These are phyloP conservation scores for Mucor mucedo DNA, from an alignment of 371 early-diverging fungal species.

Conservation along the genomic window DNA sequence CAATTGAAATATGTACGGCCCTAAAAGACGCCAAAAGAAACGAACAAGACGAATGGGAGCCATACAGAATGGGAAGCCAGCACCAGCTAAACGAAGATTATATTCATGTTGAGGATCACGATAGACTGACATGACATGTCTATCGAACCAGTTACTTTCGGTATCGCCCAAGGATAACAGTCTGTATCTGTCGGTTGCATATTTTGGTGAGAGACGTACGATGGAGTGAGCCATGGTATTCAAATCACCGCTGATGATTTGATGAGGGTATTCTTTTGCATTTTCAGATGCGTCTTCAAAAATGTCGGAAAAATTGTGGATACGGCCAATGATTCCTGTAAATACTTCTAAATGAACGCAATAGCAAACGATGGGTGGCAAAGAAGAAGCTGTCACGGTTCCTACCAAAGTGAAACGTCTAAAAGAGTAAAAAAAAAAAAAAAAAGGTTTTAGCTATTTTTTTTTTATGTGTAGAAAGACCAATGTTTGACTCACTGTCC, in stretches of 20 bases:
- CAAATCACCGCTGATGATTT: conserved; percentile 79
- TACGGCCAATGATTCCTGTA: conserved; percentile 72
- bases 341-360: conserved; percentile 84
- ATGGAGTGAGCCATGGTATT: conserved; percentile 86
- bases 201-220: conserved; percentile 71
- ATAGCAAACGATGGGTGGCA: conserved; percentile 62
- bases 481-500: conserved; percentile 47
- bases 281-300: conserved; percentile 60
- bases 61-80: conserved; percentile 37
- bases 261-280: conserved; percentile 56
- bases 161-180: conserved; percentile 65
- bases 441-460: neutral
- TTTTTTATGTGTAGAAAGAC: neutral
- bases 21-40: conserved; percentile 23
- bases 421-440: conserved; percentile 3
- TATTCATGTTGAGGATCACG: conserved; percentile 28
- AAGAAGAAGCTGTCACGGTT: conserved; percentile 48
- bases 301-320: conserved; percentile 72
- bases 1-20: conserved; percentile 17
- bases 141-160: conserved; percentile 79
- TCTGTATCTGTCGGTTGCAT: conserved; percentile 72
- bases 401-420: conserved; percentile 65
- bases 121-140: conserved; percentile 45
- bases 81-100: conserved; percentile 43
- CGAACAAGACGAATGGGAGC: conserved; percentile 20